phyloP scores from a whole-genome alignment of 495 filamentous ascomycete species.

The Entonaema liquescens region DNA sequence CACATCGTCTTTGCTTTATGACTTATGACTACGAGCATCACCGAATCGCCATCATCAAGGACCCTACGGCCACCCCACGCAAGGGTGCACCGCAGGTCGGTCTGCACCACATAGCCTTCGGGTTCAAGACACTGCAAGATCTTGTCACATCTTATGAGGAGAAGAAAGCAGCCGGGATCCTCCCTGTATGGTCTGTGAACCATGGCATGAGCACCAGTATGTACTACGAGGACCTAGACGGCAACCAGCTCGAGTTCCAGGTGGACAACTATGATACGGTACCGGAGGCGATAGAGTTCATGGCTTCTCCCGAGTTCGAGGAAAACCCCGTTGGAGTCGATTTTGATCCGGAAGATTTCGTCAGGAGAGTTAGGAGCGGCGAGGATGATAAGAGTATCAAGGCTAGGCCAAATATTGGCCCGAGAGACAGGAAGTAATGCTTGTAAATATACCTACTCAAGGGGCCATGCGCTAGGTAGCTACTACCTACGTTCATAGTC shows the following conservation, averaged over 20 bases:
- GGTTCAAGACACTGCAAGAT: constrained; percentile 38
- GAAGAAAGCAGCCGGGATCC: constrained; percentile 42
- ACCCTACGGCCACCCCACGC: neutral
- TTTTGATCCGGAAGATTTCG: constrained; percentile 46
- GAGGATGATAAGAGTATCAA: constrained; percentile 33
- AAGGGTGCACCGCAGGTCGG: constrained; percentile 24
- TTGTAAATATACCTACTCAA: too few relatives aligned
- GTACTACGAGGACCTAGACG: constrained; percentile 57
- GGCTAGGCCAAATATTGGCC: constrained; percentile 19
- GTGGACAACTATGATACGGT: constrained; percentile 51
- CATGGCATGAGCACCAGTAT: constrained; percentile 54
- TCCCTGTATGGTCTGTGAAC: constrained; percentile 51
- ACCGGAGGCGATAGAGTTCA: constrained; percentile 47
- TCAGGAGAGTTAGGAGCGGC: constrained; percentile 39
- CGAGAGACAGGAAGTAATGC: constrained; percentile 9
- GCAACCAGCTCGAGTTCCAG: constrained; percentile 55
- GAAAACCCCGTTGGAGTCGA: constrained; percentile 49
- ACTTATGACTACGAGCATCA: constrained; percentile 56
- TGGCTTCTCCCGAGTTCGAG: constrained; percentile 32
- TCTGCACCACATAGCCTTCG: constrained; percentile 51
- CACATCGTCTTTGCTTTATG: constrained; percentile 44
- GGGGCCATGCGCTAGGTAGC: too few relatives aligned
- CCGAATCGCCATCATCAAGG: constrained; percentile 49
- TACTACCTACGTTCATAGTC: too few relatives aligned
- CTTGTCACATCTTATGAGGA: constrained; percentile 40